Conservation (phyloP, 2,329 filamentous ascomycete species). For the Penicillium sp. region DNA sequence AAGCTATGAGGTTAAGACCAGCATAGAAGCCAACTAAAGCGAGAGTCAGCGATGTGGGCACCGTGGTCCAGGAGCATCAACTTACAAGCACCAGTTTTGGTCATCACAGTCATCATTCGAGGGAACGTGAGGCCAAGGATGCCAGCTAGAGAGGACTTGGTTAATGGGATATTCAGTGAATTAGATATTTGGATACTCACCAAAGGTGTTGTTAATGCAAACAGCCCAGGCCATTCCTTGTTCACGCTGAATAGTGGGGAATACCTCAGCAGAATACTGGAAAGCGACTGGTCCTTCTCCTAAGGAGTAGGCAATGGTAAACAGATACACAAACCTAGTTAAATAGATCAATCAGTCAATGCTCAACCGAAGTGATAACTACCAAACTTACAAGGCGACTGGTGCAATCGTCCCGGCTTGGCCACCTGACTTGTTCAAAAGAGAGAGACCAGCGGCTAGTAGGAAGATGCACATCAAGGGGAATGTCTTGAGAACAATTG, state of each 20-base stretch:
- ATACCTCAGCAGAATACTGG: constrained; percentile 54
- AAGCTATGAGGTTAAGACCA: constrained; percentile 58
- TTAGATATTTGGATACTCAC: constrained; percentile 6
- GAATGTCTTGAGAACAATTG: constrained; percentile 55
- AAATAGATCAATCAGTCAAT: constrained; percentile 42
- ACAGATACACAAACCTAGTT: constrained; percentile 61
- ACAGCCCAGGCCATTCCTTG: constrained; percentile 29
- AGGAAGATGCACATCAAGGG: constrained; percentile 64
- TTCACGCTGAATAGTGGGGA: constrained; percentile 53
- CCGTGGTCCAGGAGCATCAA: constrained; percentile 16
- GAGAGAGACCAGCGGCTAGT: constrained; percentile 57
- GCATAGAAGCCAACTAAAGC: constrained; percentile 43
- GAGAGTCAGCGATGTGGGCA: constrained; percentile 22
- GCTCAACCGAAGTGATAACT: too few species aligned
- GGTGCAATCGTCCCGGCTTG: constrained; percentile 35
- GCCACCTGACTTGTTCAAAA: constrained; percentile 44
- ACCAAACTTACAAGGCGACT: constrained; percentile 18
- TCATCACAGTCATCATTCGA: constrained; percentile 46
- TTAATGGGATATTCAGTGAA: constrained; percentile 16
- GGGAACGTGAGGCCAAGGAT: constrained; percentile 50
- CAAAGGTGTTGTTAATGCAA: constrained; percentile 32
- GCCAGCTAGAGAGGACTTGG: constrained; percentile 33
- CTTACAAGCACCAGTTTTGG: constrained; percentile 54
- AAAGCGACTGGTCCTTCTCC: constrained; percentile 57
- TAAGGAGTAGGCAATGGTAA: constrained; percentile 61